Conservation (phyloP, 1,284 basidiomycete species). For the Apiotrichum mycotoxinovorans region DNA sequence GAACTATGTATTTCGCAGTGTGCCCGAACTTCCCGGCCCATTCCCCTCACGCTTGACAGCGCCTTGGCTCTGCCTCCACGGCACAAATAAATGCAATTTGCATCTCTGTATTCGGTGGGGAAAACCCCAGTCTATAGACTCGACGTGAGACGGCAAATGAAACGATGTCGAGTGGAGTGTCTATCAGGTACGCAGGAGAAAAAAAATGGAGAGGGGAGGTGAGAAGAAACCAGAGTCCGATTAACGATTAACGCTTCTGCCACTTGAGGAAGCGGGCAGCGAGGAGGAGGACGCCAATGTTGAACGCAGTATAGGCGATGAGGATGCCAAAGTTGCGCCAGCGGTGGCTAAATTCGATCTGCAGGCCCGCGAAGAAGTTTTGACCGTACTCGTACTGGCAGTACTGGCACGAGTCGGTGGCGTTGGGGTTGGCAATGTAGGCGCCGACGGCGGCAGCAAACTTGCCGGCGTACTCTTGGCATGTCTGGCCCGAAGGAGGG, state of each 20-base stretch:
- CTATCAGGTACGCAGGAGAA: too few relatives aligned
- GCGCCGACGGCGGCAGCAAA: constrained; percentile 66
- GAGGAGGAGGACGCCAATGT: constrained; percentile 65
- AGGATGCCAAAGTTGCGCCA: constrained; percentile 74
- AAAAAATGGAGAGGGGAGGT: too few relatives aligned
- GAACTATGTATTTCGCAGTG: too few relatives aligned
- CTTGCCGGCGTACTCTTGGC: constrained; percentile 63
- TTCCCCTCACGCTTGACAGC: too few relatives aligned
- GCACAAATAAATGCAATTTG: too few relatives aligned
- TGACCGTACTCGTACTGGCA: constrained; percentile 43
- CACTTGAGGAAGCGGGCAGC: constrained; percentile 65
- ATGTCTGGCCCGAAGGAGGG: constrained; percentile 65
- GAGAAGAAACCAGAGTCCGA: too few relatives aligned
- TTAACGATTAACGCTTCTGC: constrained; percentile 37
- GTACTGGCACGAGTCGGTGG: constrained; percentile 47
- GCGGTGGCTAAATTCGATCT: constrained; percentile 63
- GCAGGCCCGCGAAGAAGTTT: constrained; percentile 51
- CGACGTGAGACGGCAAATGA: too few relatives aligned
- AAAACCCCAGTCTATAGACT: too few relatives aligned
- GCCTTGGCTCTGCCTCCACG: too few relatives aligned
- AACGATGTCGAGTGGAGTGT: too few relatives aligned
- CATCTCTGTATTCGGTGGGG: too few relatives aligned
- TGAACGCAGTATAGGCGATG: constrained; percentile 61
- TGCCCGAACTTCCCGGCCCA: too few relatives aligned
- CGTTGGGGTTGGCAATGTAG: constrained; percentile 74